phyloP scores from a whole-genome alignment of 169 alveolate genomes.

The Plasmodium fragile region DNA sequence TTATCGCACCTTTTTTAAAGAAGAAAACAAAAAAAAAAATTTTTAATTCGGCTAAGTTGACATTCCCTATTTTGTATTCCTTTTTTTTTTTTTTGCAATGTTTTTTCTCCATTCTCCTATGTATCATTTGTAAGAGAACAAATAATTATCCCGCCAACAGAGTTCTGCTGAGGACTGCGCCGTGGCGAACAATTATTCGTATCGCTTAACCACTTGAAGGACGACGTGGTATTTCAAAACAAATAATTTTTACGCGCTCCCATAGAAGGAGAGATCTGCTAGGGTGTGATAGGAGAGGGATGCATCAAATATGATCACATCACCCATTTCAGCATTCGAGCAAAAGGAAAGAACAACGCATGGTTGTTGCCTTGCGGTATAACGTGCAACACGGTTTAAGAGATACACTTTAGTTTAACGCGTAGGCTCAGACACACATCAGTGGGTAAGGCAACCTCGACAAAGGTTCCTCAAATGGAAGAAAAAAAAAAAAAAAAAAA shows the following conservation, averaged over 20 bases:
- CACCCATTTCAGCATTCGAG: neutral
- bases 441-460: neutral
- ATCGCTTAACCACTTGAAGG: neutral
- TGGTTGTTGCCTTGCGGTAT: neutral
- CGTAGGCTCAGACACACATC: neutral
- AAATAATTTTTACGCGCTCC: neutral
- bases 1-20: neutral
- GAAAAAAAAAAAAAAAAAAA: neutral
- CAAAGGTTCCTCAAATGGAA: neutral
- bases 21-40: neutral
- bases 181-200: neutral
- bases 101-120: neutral
- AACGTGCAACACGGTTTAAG: neutral
- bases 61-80: neutral
- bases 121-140: neutral
- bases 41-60: neutral
- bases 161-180: neutral
- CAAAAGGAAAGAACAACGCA: neutral
- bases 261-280: neutral
- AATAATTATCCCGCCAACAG: neutral
- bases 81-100: too few species aligned
- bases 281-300: neutral
- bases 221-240: neutral
- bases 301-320: neutral
- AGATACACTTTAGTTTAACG: neutral